phyloP scores from a whole-genome alignment of 2,329 filamentous ascomycete genomes.

The Trichothecium sympodiale region DNA sequence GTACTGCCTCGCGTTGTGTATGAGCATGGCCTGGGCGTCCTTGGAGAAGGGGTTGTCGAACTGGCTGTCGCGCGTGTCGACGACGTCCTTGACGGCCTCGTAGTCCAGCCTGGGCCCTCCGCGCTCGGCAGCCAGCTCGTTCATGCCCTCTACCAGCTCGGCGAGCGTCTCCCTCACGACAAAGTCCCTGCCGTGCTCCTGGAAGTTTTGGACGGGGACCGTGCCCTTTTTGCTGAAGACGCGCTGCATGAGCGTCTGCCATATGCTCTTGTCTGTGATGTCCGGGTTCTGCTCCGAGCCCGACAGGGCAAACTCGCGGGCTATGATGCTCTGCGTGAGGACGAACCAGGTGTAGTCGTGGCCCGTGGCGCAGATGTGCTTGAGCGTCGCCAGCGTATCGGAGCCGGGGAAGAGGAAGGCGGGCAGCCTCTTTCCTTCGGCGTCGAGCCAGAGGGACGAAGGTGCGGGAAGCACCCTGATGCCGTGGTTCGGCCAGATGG shows the following conservation, averaged over 20 bases:
- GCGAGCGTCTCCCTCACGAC: constrained; percentile 44
- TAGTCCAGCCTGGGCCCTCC: constrained; percentile 36
- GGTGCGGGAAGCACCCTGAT: constrained; percentile 50
- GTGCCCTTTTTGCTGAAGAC: constrained; percentile 42
- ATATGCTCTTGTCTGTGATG: constrained; percentile 44
- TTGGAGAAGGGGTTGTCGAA: constrained; percentile 46
- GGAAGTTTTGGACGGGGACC: constrained; percentile 43
- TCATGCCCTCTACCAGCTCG: constrained; percentile 47
- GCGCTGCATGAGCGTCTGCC: constrained; percentile 34
- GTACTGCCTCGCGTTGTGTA: constrained; percentile 44
- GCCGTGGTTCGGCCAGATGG: constrained; percentile 50
- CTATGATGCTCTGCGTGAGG: constrained; percentile 45
- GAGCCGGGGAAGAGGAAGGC: constrained; percentile 44
- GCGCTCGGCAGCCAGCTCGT: constrained; percentile 35
- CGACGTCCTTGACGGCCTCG: constrained; percentile 29
- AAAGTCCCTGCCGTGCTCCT: constrained; percentile 48
- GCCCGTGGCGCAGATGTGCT: constrained; percentile 48
- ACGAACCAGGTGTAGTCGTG: constrained; percentile 56
- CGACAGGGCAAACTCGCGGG: constrained; percentile 50
- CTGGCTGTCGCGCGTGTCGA: constrained; percentile 44
- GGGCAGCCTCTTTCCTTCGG: constrained; percentile 45
- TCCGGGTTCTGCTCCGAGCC: constrained; percentile 55
- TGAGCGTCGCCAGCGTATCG: constrained; percentile 46
- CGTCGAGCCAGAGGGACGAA: constrained; percentile 52
- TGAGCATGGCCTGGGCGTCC: constrained; percentile 51